Percentiles rank a stretch among this genome's conserved stretches.
Conservation (phyloP, 2,329 filamentous ascomycete genomes). For the Sporothrix humicola region DNA sequence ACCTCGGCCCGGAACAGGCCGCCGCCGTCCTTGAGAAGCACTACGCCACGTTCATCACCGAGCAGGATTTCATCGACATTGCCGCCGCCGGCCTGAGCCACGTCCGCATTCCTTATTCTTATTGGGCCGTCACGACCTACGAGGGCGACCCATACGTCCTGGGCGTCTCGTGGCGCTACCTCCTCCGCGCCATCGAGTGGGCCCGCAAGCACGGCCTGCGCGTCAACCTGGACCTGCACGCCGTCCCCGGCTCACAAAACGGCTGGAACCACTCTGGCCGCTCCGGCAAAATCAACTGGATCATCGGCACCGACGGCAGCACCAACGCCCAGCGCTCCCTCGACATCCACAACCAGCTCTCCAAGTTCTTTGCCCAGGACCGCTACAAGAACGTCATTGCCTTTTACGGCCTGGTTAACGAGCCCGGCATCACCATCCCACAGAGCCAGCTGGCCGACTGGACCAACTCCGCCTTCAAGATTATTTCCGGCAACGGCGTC, state of each 20-base stretch:
- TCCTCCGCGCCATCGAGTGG: constrained; percentile 91
- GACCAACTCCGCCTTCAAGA: constrained; percentile 74
- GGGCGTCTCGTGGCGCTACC: constrained; percentile 88
- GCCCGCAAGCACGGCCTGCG: constrained; percentile 89
- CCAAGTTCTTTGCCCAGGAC: constrained; percentile 89
- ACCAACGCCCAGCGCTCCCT: constrained; percentile 81
- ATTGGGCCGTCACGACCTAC: constrained; percentile 91
- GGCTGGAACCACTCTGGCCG: constrained; percentile 96
- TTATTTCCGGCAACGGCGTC: constrained; percentile 79
- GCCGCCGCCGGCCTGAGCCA: constrained; percentile 89
- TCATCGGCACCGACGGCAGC: constrained; percentile 82
- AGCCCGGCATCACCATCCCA: constrained; percentile 84
- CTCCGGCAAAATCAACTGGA: constrained; percentile 80
- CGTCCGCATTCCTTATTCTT: constrained; percentile 92
- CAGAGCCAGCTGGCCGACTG: constrained; percentile 73
- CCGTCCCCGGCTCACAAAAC: constrained; percentile 90
- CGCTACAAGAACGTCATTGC: constrained; percentile 90
- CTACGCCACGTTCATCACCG: constrained; percentile 86
- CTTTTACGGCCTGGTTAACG: constrained; percentile 94
- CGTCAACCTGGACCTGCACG: constrained; percentile 92
- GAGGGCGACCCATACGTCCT: constrained; percentile 85
- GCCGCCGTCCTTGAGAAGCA: constrained; percentile 78
- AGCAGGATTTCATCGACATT: constrained; percentile 83
- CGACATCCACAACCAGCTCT: constrained; percentile 84
- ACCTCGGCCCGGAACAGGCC: constrained; percentile 70